These are phyloP conservation scores for Lipomyces orientalis DNA, from an alignment of 805 yeast genomes.

Conservation along the genomic window DNA sequence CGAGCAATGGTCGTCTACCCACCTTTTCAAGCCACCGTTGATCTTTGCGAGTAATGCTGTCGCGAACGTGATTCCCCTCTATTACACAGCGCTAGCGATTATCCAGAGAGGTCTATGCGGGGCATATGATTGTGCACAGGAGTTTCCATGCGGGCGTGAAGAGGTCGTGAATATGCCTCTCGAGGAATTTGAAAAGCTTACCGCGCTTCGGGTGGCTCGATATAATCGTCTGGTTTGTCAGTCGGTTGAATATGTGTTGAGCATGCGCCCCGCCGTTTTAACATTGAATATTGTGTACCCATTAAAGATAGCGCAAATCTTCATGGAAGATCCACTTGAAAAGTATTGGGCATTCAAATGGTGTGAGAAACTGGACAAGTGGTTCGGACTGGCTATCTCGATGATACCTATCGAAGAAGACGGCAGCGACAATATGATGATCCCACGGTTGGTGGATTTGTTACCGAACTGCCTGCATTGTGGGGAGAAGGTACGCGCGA, in stretches of 20 bases:
- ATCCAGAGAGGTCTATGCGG: background rate
- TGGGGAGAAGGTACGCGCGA: conserved; percentile 8
- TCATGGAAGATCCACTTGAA: conserved; percentile 6
- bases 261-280: background rate
- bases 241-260: background rate
- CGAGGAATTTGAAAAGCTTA: background rate
- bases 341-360: conserved; percentile 5
- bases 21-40: conserved; percentile 11
- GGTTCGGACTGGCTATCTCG: conserved; percentile 8
- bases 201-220: background rate
- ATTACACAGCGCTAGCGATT: background rate
- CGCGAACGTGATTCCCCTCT: conserved; percentile 9
- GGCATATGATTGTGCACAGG: conserved; percentile 5
- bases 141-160: background rate
- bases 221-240: conserved; percentile 6
- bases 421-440: background rate
- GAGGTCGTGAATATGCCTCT: background rate
- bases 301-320: background rate
- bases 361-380: conserved; percentile 5
- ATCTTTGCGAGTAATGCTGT: background rate
- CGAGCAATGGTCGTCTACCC: conserved; percentile 4
- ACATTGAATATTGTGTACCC: conserved; percentile 7
- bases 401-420: background rate
- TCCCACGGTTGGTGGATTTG: background rate
- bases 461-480: conserved; percentile 1